phyloP scores from a whole-genome alignment of 2,329 filamentous ascomycete species.

The Pseudovirgaria hyperparasitica region DNA sequence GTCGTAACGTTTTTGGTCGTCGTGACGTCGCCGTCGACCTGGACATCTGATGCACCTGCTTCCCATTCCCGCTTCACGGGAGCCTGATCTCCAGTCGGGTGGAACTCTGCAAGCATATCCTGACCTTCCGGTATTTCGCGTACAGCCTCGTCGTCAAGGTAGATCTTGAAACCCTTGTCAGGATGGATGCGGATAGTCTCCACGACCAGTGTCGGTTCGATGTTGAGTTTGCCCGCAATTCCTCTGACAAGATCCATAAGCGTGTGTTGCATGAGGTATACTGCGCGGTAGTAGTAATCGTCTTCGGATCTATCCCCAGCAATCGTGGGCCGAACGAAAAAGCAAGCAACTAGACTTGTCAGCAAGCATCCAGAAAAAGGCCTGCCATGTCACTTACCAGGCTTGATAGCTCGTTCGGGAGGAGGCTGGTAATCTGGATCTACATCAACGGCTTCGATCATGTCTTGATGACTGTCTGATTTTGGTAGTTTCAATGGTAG shows the following conservation, averaged over 20 bases:
- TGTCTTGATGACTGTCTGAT: constrained; percentile 48
- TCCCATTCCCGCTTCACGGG: constrained; percentile 41
- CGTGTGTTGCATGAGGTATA: constrained; percentile 72
- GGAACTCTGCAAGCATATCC: constrained; percentile 64
- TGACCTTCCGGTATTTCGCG: constrained; percentile 77
- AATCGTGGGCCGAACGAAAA: constrained; percentile 58
- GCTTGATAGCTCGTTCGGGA: constrained; percentile 55
- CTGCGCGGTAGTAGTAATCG: constrained; percentile 68
- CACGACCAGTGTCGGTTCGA: constrained; percentile 60
- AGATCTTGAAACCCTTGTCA: constrained; percentile 65
- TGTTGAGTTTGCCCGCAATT: constrained; percentile 66
- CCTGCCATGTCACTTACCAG: constrained; percentile 32
- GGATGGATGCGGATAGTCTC: constrained; percentile 61
- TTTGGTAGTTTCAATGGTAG: constrained; percentile 42
- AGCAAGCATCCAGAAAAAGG: constrained; percentile 18
- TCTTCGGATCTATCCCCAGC: constrained; percentile 36
- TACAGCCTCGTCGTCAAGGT: constrained; percentile 84
- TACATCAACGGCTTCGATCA: constrained; percentile 86
- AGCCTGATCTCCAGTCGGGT: constrained; percentile 41
- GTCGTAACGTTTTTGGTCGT: constrained; percentile 30
- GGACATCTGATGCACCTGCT: constrained; percentile 33
- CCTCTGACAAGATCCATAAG: constrained; percentile 59
- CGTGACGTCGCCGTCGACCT: constrained; percentile 35
- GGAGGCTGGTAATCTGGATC: constrained; percentile 75
- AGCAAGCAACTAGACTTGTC: constrained; percentile 54